Conservation (phyloP, 73 alveolate species). For the Paramecium sexaurelia region DNA sequence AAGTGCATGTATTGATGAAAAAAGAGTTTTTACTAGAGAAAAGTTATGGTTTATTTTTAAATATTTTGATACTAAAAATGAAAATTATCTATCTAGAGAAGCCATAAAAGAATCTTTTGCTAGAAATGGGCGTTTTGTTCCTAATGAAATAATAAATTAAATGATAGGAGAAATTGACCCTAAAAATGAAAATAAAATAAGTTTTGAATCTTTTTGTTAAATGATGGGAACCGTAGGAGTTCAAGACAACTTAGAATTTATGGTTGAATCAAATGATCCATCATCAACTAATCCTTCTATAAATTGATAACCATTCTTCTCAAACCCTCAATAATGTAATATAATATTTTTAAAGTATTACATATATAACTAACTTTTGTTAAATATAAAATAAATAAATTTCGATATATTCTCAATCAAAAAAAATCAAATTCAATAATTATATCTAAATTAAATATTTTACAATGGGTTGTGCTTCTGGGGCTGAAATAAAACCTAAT, state of each 20-base stretch:
- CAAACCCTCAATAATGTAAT: not conserved
- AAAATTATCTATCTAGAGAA: conserved; percentile 49
- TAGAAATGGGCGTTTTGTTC: conserved; percentile 50
- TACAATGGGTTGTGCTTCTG: conserved; percentile 22
- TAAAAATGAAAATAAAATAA: conserved; percentile 62
- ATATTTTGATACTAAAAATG: conserved; percentile 62
- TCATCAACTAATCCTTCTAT: not conserved
- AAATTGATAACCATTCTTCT: not conserved
- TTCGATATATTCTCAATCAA: not conserved
- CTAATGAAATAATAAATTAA: conserved; percentile 48
- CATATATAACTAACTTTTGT: not conserved
- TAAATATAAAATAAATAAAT: not conserved
- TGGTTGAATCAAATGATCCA: not conserved
- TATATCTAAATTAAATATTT: not conserved
- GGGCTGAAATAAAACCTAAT: not conserved
- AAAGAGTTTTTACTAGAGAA: not conserved
- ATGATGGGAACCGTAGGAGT: conserved; percentile 53
- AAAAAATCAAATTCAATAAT: not conserved
- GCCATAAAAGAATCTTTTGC: conserved; percentile 66
- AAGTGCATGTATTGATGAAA: not conserved
- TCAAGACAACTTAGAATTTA: not conserved
- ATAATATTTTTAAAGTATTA: not conserved
- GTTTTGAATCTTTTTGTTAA: conserved; percentile 61
- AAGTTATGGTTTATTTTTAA: conserved; percentile 72
- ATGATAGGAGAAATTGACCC: conserved; percentile 70